phyloP scores from a whole-genome alignment of 2,329 filamentous ascomycete species.

The Aspergillus ochraceus region DNA sequence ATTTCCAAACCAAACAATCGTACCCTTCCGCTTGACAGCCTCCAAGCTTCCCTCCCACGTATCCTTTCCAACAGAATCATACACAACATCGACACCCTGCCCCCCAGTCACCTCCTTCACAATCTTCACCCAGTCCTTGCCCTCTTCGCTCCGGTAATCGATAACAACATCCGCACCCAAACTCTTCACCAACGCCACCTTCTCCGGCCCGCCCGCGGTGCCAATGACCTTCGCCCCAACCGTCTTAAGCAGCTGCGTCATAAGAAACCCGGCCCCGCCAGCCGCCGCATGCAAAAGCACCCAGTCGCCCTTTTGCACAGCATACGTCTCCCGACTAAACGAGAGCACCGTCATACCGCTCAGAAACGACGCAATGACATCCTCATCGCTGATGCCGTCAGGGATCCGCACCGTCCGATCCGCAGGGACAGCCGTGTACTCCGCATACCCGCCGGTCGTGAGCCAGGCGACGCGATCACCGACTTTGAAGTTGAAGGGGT shows the following conservation, averaged over 20 bases:
- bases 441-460: conserved; percentile 55
- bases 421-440: conserved; percentile 58
- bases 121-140: conserved; percentile 73
- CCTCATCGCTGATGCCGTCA: conserved; percentile 57
- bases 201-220: conserved; percentile 72
- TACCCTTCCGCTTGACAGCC: conserved; percentile 73
- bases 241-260: conserved; percentile 71
- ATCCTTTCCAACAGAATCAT: conserved; percentile 80
- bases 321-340: conserved; percentile 67
- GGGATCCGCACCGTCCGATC: conserved; percentile 64
- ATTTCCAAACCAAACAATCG: conserved; percentile 77
- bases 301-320: neutral
- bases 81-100: conserved; percentile 73
- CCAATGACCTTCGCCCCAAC: conserved; percentile 78
- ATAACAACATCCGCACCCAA: conserved; percentile 70
- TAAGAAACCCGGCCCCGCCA: conserved; percentile 74
- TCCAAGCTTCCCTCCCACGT: conserved; percentile 81
- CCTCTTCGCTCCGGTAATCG: conserved; percentile 81
- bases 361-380: conserved; percentile 68
- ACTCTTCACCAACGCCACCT: conserved; percentile 66
- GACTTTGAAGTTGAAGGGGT: conserved; percentile 56
- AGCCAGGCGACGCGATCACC: conserved; percentile 75
- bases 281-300: conserved; percentile 33
- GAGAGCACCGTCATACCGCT: conserved; percentile 83
- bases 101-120: conserved; percentile 82